Evolutionary conservation across 164 flowering plant species (phyloP).

Genomic region (Magnolia changhungtana): DNA sequence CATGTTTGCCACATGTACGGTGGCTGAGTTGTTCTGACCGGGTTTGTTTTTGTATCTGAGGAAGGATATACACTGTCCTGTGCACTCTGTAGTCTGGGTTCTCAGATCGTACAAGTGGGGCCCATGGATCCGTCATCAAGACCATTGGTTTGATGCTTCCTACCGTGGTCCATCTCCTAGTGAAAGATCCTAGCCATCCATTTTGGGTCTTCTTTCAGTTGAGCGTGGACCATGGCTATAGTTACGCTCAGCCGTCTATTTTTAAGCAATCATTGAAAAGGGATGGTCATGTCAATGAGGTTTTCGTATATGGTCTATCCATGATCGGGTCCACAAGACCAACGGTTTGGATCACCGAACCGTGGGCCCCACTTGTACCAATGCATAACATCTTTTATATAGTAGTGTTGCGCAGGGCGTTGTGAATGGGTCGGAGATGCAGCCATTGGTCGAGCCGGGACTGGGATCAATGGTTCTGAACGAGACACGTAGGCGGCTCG

Average conservation of each 20-base stretch:
- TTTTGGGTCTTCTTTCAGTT: background rate
- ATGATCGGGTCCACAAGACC: background rate
- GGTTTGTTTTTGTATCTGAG: no score
- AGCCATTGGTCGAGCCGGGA: slow-evolving; percentile 49
- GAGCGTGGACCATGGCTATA: no score
- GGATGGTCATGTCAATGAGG: background rate
- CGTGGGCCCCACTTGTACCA: no score
- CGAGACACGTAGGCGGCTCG: slow-evolving; percentile 60
- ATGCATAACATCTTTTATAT: background rate
- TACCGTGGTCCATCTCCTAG: background rate
- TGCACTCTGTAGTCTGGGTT: background rate
- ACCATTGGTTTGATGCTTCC: background rate
- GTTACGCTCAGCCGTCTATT: no score
- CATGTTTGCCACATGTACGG: no score
- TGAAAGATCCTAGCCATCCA: background rate
- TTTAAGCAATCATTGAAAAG: no score
- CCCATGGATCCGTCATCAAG: background rate
- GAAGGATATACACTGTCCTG: no score
- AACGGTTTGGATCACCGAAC: background rate
- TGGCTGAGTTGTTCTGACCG: no score
- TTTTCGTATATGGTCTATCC: background rate
- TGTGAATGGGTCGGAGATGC: slow-evolving; percentile 31
- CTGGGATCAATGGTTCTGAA: slow-evolving; percentile 42
- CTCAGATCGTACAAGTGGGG: background rate
- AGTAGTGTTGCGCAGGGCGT: background rate